Conservation (phyloP, 1,284 basidiomycete species). For the Lentinus polychrous region DNA sequence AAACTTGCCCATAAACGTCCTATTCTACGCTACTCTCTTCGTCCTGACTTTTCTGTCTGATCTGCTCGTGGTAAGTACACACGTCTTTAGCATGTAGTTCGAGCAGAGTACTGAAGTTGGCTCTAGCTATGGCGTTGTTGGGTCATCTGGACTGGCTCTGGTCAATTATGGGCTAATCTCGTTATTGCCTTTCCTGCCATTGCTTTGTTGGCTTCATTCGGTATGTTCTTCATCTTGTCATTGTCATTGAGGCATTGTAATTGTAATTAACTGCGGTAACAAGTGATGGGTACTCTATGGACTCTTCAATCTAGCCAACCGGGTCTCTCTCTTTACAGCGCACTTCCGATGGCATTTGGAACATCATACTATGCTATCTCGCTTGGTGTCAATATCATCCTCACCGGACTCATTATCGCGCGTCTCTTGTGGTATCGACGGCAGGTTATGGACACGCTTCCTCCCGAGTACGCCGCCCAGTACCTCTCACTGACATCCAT, state of each 20-base stretch:
- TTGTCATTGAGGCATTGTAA: neutral
- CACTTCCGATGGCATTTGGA: slow-evolving; percentile 30
- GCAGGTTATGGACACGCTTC: slow-evolving; percentile 23
- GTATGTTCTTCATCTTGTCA: slow-evolving; percentile 18
- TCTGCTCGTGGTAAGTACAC: slow-evolving; percentile 27
- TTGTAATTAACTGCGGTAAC: neutral
- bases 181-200: slow-evolving; percentile 25
- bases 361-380: slow-evolving; percentile 37
- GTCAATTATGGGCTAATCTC: slow-evolving; percentile 24
- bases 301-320: slow-evolving; percentile 35
- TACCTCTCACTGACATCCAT: slow-evolving; percentile 8
- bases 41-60: slow-evolving; percentile 30
- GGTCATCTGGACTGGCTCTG: slow-evolving; percentile 37
- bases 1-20: slow-evolving; percentile 32
- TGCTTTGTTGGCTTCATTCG: slow-evolving; percentile 31
- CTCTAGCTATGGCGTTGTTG: slow-evolving; percentile 38
- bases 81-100: neutral
- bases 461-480: slow-evolving; percentile 21
- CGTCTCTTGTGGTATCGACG: slow-evolving; percentile 33
- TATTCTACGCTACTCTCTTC: slow-evolving; percentile 36
- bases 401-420: slow-evolving; percentile 34
- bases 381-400: slow-evolving; percentile 36
- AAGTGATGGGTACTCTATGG: slow-evolving; percentile 39
- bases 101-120: neutral
- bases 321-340: slow-evolving; percentile 33